Conservation (phyloP, 164 flowering plant species). For the Aristolochia fimbriata region DNA sequence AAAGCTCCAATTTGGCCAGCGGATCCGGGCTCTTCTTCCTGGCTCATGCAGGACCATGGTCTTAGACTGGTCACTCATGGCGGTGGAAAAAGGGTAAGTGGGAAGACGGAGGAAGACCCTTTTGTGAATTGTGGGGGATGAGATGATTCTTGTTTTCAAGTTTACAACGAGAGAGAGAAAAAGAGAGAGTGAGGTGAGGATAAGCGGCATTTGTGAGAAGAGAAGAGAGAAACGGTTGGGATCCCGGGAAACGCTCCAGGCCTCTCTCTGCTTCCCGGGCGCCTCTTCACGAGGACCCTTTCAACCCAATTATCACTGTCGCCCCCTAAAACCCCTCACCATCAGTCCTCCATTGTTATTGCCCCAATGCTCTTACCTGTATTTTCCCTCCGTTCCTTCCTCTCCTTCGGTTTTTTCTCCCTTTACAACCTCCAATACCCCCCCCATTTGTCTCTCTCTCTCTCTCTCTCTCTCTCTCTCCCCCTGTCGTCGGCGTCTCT, state of each 20-base stretch:
- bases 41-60: no score
- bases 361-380: neutral
- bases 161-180: neutral
- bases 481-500: neutral
- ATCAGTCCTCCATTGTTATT: slow-evolving; percentile 1
- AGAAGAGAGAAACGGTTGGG: neutral
- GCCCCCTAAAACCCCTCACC: slow-evolving; percentile 2
- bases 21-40: no score
- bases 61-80: no score
- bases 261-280: neutral
- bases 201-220: neutral
- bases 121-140: neutral
- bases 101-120: neutral
- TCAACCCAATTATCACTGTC: slow-evolving; percentile 2
- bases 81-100: no score
- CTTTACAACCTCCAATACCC: neutral
- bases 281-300: neutral
- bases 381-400: neutral
- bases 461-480: neutral
- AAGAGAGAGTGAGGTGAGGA: neutral
- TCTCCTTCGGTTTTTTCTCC: neutral
- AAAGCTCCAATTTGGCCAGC: neutral
- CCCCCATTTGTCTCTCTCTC: neutral
- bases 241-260: slow-evolving; percentile 10
- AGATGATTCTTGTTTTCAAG: neutral